A percentile compares a stretch with the other conserved stretches of the same genome.
phyloP scores from a whole-genome alignment of 148 eudicot species.

The Tetragonia tetragonoides region DNA sequence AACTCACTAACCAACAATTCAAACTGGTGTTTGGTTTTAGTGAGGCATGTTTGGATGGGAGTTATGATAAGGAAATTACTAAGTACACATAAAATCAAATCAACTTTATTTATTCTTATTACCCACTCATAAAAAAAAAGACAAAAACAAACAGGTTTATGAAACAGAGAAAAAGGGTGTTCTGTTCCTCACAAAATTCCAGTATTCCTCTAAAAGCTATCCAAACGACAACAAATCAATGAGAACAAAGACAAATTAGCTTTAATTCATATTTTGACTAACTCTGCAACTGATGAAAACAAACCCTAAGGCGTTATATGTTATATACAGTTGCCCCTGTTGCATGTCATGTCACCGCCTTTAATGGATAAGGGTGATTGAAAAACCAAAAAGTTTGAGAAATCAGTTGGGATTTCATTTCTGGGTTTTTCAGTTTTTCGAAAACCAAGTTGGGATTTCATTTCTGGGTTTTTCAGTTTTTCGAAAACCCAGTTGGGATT shows the following conservation, averaged over 20 bases:
- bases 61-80: conserved; percentile 1
- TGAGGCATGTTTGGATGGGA: conserved; percentile 1
- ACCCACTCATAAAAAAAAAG: not conserved
- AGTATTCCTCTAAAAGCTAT: conserved; percentile 23
- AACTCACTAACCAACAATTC: conserved; percentile 15
- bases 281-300: conserved; percentile 10
- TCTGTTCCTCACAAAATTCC: conserved; percentile 10
- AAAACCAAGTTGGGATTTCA: not conserved
- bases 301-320: conserved; percentile 13
- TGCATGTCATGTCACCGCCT: conserved; percentile 1
- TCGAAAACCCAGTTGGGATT: conserved; percentile 2
- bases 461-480: conserved; percentile 2
- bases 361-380: conserved; percentile 11
- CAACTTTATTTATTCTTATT: not conserved
- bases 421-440: not conserved
- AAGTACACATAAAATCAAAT: not conserved
- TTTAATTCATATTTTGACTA: conserved; percentile 11
- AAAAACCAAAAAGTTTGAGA: not conserved
- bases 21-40: conserved; percentile 16
- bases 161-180: not conserved
- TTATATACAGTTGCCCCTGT: not conserved
- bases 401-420: not conserved
- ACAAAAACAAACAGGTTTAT: conserved; percentile 13
- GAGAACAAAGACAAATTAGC: conserved; percentile 3
- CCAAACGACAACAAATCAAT: conserved; percentile 12